Base-by-base conservation (phyloP, 139 green algal genomes). In the Raphidocelis subcapitata region DNA sequence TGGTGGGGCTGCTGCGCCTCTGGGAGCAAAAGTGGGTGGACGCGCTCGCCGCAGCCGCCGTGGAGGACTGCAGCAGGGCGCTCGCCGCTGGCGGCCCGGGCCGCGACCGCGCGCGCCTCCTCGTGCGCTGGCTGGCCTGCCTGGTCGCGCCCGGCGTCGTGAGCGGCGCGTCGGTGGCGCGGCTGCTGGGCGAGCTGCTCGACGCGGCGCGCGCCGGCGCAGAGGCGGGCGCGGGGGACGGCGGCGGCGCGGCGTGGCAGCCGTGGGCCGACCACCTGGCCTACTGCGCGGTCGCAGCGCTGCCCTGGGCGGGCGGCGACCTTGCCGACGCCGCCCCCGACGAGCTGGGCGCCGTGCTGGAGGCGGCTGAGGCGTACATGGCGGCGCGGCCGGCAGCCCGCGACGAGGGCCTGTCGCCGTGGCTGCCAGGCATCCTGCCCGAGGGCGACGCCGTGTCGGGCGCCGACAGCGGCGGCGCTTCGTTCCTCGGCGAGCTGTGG, bases 261-360 rank as follows among this genome's bases (percentile, higher is more conserved):
- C 91, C 91, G 0, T 95, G 88, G 71, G 66, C 81, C 2, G 92
- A 97, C 75, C 75, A 77, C 32, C 67, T 96, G 63, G 86, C 93
- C 47, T 84, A 87, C 66, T 23, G 28, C 3, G 87, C 70, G 26
- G 62, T 97, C 35, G 67, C 82, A 61, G 86, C 81, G 26, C 77
- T 97, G 75, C 86, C 88, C 24, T 97, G 86, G 86, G 83, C 82
- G 2, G 88, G 83, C 1, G 10, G 37, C 3, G 87, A 90, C 60
- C 81, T 97, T 52, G 65, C 74, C 21, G 77, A 80, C n/a, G 76
- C 79, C 24, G 79, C 68, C 21, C 57, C 79, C 8, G 69, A 59
- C 0, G 82, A 84, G 47, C 24, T 89, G 37, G 60, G 59, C 5
- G 2, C 20, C 5, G 14, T 80, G 44, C 29, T 72, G 62, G 51